Base-by-base conservation (phyloP, 1,284 basidiomycete genomes). In the Schizophyllum commune region DNA sequence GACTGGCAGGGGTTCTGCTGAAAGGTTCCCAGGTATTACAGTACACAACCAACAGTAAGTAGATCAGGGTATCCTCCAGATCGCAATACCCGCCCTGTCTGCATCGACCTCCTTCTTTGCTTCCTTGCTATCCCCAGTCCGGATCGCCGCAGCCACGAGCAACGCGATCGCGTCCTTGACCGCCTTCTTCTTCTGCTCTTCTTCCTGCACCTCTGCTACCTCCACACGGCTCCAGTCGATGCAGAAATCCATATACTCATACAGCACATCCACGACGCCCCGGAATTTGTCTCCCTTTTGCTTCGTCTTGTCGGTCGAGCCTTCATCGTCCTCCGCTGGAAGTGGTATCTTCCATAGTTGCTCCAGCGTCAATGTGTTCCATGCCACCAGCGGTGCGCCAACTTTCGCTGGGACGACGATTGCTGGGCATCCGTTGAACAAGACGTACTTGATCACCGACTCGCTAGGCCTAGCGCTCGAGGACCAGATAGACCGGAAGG, bases 361-460 rank as follows among this genome's bases (percentile, higher is more conserved):
- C 65, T 82, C 79, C 27, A 87, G 72, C 21, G 84, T 86, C 64
- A 84, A 70, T 19, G 77, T 75, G 68, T 85, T 82, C 84, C 85
- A 87, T 4, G 83, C 82, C 19, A 86, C 67, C 47, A 88, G 75
- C 32, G 85, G 85, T 52, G 81, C 80, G 33, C 85, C 85, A 5
- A 77, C 65, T 68, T 80, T 82, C 27, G 79, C 84, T 8, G 85
- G 84, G 4, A 86, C 71, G 5, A 86, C 81, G 52, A 87, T 69
- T 5, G 82, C 77, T 0, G 84, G 83, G 68, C 83, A 85, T 3
- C 84, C 84, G 69, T 84, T 84, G 56, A 85, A 74, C 17, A 86
- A 73, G 59, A 82, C 73, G 68, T 86, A 87, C 62, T 83, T 77
- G 13, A 87, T 79, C 22, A 86, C 83, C 65, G 83, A 85, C 71